These are phyloP conservation scores for Citrus cavaleriei DNA, from an alignment of 345 rosid genomes.

Conservation along the genomic window DNA sequence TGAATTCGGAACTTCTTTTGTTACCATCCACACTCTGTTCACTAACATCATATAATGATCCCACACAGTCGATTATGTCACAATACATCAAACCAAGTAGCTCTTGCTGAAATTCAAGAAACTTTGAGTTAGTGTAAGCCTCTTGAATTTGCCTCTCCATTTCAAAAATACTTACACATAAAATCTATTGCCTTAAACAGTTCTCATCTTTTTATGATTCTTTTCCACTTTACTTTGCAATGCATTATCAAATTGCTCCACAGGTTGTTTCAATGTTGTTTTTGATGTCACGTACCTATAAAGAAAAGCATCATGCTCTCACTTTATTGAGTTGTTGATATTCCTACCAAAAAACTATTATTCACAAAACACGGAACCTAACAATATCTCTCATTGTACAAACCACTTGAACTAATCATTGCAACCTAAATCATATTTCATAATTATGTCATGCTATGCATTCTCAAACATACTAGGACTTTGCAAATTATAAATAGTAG, in stretches of 20 bases:
- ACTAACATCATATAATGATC: background rate
- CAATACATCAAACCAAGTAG: background rate
- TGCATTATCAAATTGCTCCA: no score
- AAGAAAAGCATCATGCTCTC: no score
- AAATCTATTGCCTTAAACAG: no score
- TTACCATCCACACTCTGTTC: background rate
- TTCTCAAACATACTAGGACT: background rate
- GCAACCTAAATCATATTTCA: background rate
- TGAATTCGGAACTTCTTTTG: background rate
- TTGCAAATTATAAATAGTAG: background rate
- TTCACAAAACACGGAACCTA: background rate
- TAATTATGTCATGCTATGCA: background rate
- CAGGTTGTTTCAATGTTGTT: no score
- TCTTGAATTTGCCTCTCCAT: background rate
- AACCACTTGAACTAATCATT: background rate
- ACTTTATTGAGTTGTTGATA: no score
- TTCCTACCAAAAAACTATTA: no score
- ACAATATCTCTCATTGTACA: background rate
- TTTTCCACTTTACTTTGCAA: no score
- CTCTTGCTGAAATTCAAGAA: background rate
- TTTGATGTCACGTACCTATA: no score
- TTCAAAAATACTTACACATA: no score
- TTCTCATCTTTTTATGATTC: no score
- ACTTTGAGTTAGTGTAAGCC: background rate
- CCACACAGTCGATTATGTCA: rapidly evolving